Evolutionary conservation across 164 flowering plant genomes (phyloP), one percentile per base, ranked within the genome.

Genomic region (Echeveria elegans): DNA sequence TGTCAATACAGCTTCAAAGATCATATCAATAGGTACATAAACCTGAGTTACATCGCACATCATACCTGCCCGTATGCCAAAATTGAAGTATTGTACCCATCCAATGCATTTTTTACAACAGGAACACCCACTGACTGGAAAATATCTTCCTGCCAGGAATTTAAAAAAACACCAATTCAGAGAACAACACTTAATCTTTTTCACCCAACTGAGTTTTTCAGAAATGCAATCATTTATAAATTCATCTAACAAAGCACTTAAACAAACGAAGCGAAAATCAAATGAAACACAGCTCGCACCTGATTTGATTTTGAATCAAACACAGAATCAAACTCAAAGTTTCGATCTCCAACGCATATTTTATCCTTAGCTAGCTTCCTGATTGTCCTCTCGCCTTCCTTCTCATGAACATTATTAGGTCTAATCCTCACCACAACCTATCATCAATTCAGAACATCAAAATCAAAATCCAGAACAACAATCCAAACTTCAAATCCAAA

Each of bases 21-120:
- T 29, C n/a, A 24, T 21, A 16, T 34, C 26, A 11, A 4, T 29
- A 61, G 24, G 18, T 15, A 11, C 21, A 45, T 14, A 40, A 43
- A 2, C 34, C 36, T 62, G 3, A 16, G 14, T 16, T 29, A 73
- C 23, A 5, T 31, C n/a, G 67, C 24, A n/a, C 38, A 41, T 26
- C 41, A 8, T 84, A 95, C 97, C 97, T 92, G 96, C 41, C 99
- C 97, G 80, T 84, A 88, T 36, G 88, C 84, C 75, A 95, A 71
- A 53, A 95, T 71, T 0, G 97, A 79, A 66, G 87, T 78, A 76
- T 95, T 92, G 76, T 81, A 95, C 66, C 99, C 99, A 41, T 86
- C 86, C 56, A 95, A 77, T 23, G 89, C 88, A 71, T 82, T 78
- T 76, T 84, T 83, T 19, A 95, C 97, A 72, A 87, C 66, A 5